Percentiles rank a stretch among this genome's conserved stretches.
These are phyloP conservation scores for Globisporangium orthogonon DNA, from an alignment of 352 stramenopile genomes.

Conservation along the genomic window DNA sequence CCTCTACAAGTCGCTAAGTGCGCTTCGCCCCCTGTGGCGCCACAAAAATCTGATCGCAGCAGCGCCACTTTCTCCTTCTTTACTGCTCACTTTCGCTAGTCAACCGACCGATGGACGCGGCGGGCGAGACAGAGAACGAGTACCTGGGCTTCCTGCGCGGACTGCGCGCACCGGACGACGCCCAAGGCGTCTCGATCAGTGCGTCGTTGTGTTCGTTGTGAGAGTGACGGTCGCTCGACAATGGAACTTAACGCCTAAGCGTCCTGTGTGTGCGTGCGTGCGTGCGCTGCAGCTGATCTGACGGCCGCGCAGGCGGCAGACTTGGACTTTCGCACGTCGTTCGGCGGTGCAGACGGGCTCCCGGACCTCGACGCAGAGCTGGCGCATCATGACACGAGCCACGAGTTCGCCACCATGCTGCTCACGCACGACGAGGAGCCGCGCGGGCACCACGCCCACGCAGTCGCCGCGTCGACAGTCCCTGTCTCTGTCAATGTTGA, in stretches of 20 bases:
- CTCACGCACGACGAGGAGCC: constrained; percentile 51
- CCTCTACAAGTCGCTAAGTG: no score
- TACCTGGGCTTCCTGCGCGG: constrained; percentile 75
- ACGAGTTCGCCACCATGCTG: constrained; percentile 69
- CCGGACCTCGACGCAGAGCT: constrained; percentile 54
- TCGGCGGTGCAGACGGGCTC: constrained; percentile 43
- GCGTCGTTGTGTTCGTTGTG: constrained; percentile 6
- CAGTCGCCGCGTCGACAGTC: constrained; percentile 8
- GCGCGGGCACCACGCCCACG: constrained; percentile 2
- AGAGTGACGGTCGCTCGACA: not conserved
- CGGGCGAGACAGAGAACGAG: constrained; percentile 44
- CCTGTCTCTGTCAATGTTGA: no score
- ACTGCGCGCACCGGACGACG: constrained; percentile 50
- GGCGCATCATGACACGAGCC: constrained; percentile 23
- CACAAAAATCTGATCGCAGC: not conserved
- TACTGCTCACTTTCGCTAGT: not conserved
- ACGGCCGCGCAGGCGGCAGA: constrained; percentile 43
- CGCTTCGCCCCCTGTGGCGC: no score
- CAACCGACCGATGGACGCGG: constrained; percentile 17
- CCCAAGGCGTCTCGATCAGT: constrained; percentile 33
- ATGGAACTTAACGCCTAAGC: not conserved
- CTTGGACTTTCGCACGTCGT: constrained; percentile 72
- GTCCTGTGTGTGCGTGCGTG: not conserved
- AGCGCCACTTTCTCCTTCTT: no score
- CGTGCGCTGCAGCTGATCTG: constrained; percentile 34